A percentile compares a stretch with the other conserved stretches of the same genome.
These are phyloP conservation scores for Lactarius indigo DNA, from an alignment of 768 basidiomycete genomes.

Conservation along the genomic window DNA sequence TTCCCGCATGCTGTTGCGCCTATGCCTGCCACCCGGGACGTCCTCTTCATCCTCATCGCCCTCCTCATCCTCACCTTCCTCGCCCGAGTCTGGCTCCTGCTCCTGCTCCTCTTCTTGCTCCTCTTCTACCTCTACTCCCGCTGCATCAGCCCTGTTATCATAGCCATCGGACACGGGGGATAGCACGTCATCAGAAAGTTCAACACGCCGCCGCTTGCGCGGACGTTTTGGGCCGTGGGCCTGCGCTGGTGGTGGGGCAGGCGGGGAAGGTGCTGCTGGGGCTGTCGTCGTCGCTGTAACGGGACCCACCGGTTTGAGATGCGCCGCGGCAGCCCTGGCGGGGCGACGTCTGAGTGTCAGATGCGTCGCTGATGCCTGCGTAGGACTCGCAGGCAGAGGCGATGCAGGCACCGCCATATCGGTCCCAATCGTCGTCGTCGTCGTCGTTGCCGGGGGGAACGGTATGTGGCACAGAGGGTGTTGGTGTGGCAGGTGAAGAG, in stretches of 20 bases:
- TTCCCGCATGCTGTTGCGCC: not conserved
- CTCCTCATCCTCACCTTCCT: constrained; percentile 3
- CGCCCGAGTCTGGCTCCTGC: constrained; percentile 15
- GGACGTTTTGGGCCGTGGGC: not conserved
- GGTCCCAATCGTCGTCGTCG: not conserved
- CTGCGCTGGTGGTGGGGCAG: not conserved
- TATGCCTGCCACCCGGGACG: not conserved
- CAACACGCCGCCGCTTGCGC: constrained; percentile 17
- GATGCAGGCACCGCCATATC: not conserved
- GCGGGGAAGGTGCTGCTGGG: not conserved
- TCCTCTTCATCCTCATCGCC: not conserved
- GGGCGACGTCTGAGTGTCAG: constrained; percentile 10
- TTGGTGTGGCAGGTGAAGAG: not conserved
- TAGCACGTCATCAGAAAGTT: constrained; percentile 22
- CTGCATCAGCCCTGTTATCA: constrained; percentile 3
- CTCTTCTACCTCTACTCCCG: not conserved
- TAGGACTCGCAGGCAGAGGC: not conserved
- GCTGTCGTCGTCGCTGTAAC: not conserved
- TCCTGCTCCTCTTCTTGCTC: constrained; percentile 2
- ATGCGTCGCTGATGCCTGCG: not conserved
- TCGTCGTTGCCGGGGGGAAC: not conserved
- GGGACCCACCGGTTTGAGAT: constrained; percentile 9
- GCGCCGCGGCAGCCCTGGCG: constrained; percentile 7
- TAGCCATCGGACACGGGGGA: constrained; percentile 23
- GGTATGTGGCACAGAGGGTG: not conserved